A percentile compares a stretch with the other conserved stretches of the same genome.
Evolutionary conservation across 768 basidiomycete genomes (phyloP).

Genomic region (Cyclocybe aegerita): DNA sequence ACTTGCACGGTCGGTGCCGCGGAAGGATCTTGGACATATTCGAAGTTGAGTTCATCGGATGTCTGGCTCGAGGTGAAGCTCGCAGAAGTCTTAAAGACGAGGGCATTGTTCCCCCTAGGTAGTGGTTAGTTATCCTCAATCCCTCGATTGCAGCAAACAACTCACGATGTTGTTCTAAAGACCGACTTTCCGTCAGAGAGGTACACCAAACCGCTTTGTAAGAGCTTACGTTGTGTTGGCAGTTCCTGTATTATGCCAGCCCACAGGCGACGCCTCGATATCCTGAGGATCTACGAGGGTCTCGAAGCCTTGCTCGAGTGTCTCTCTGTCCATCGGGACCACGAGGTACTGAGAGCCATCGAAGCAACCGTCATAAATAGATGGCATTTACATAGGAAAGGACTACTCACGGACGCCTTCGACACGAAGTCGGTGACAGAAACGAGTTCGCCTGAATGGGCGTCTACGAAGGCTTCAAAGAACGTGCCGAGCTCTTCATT

Average conservation of each 20-base stretch:
- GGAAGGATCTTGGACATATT: conserved; percentile 32
- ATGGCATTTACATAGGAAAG: not conserved
- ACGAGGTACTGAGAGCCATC: no score
- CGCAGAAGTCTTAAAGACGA: conserved; percentile 29
- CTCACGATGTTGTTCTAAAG: conserved; percentile 13
- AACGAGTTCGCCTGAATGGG: conserved; percentile 50
- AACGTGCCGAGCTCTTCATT: conserved; percentile 41
- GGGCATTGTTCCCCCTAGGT: conserved; percentile 36
- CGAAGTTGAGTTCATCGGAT: conserved; percentile 35
- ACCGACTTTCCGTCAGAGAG: not conserved
- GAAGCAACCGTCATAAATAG: no score
- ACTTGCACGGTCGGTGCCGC: conserved; percentile 26
- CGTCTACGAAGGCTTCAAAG: conserved; percentile 64
- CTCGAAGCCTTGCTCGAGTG: no score
- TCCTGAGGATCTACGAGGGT: no score
- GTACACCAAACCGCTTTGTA: not conserved
- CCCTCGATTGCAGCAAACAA: not conserved
- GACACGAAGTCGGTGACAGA: conserved; percentile 55
- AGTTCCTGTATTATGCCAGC: conserved; percentile 8
- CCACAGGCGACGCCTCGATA: not conserved
- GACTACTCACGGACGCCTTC: conserved; percentile 36
- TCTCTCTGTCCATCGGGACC: no score
- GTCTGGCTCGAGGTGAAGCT: conserved; percentile 34
- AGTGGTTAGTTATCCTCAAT: not conserved
- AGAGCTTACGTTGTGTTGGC: conserved; percentile 5